Conservation (phyloP, 176 grass and related monocot species). For the Musa itinerans region DNA sequence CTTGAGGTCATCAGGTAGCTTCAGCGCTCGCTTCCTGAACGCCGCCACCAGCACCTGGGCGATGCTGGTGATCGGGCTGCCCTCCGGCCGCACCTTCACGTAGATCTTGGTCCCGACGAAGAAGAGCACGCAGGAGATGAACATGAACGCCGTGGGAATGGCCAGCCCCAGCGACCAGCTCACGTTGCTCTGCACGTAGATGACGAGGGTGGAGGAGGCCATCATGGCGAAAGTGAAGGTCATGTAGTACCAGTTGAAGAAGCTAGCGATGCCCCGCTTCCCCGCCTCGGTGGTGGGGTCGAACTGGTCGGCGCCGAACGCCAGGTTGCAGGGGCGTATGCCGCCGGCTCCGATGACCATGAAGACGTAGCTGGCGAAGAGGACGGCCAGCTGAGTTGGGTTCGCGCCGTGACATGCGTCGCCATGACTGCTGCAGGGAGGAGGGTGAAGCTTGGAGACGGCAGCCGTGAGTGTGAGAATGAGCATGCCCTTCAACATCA, state of each 20-base stretch:
- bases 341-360: slow-evolving; percentile 57
- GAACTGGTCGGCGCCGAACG: slow-evolving; percentile 83
- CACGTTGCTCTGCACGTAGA: slow-evolving; percentile 71
- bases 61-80: slow-evolving; percentile 41
- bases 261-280: slow-evolving; percentile 56
- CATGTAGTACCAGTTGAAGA: slow-evolving; percentile 98
- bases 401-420: slow-evolving; percentile 26
- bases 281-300: slow-evolving; percentile 43
- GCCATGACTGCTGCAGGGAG: slow-evolving; percentile 13
- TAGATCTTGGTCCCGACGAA: slow-evolving; percentile 44
- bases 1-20: slow-evolving; percentile 4
- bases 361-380: slow-evolving; percentile 36
- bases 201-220: slow-evolving; percentile 48
- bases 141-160: slow-evolving; percentile 51
- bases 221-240: slow-evolving; percentile 55
- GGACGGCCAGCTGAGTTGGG: slow-evolving; percentile 24
- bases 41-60: slow-evolving; percentile 36
- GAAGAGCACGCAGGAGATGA: slow-evolving; percentile 48
- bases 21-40: slow-evolving; percentile 23
- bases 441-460: slow-evolving; percentile 30
- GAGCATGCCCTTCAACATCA: slow-evolving; percentile 45
- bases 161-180: slow-evolving; percentile 59
- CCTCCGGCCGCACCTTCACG: slow-evolving; percentile 49
- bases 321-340: slow-evolving; percentile 68
- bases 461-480: slow-evolving; percentile 67